Conservation (phyloP, 2,329 filamentous ascomycete genomes). For the Colletotrichum destructivum region DNA sequence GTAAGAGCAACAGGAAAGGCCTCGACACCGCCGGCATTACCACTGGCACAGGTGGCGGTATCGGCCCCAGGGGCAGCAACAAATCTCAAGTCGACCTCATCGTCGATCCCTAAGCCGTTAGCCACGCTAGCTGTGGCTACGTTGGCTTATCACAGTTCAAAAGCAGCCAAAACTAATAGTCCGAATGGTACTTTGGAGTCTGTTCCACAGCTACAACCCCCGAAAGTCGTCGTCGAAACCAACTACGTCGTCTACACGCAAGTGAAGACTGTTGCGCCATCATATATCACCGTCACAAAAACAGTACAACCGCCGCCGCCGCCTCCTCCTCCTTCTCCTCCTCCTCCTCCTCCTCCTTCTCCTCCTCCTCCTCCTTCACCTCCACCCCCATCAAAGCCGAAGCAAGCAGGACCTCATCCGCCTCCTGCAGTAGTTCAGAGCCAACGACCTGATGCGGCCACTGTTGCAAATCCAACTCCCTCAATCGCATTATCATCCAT, state of each 20-base stretch:
- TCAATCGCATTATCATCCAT: background rate
- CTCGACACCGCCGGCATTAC: slow-evolving; percentile 6
- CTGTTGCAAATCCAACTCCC: slow-evolving; percentile 2
- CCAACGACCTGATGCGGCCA: background rate
- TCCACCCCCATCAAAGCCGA: background rate
- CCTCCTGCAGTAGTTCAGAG: background rate
- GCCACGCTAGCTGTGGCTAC: background rate
- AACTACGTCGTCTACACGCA: slow-evolving; percentile 23
- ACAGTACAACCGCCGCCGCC: background rate
- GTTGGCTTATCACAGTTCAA: background rate
- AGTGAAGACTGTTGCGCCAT: slow-evolving; percentile 11
- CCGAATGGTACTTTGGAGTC: background rate
- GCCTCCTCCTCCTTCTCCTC: too few relatives aligned
- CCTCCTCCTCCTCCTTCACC: too few relatives aligned
- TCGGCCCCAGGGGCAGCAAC: background rate
- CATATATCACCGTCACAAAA: slow-evolving; percentile 23
- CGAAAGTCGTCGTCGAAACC: slow-evolving; percentile 32
- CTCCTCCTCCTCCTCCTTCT: too few relatives aligned
- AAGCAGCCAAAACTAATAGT: background rate
- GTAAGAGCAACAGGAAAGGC: background rate
- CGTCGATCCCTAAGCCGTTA: background rate
- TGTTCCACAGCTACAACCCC: slow-evolving; percentile 1
- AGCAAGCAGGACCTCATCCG: background rate
- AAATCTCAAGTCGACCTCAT: background rate
- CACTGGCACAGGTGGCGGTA: background rate